A percentile compares a stretch with the other conserved stretches of the same genome.
Conservation (phyloP, 805 yeast genomes). For the Cyberlindnera mycetangii region DNA sequence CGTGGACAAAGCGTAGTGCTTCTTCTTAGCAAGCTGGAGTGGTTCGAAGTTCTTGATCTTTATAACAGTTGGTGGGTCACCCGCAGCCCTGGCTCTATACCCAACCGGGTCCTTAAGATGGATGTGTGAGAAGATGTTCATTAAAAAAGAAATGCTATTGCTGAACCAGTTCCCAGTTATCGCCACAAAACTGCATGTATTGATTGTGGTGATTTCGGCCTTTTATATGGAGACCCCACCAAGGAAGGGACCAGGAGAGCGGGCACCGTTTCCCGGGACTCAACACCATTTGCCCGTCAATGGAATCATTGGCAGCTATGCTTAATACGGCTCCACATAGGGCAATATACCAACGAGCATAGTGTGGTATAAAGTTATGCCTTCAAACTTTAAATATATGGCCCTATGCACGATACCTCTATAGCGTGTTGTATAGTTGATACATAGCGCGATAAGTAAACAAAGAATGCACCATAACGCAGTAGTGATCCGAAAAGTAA, state of each 20-base stretch:
- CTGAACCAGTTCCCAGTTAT: no score
- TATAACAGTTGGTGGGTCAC: constrained; percentile 24
- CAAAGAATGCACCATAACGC: neutral
- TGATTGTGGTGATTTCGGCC: no score
- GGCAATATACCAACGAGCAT: neutral
- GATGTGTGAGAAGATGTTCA: constrained; percentile 13
- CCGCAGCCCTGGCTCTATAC: neutral
- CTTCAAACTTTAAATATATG: neutral
- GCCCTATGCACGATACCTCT: neutral
- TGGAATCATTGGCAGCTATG: no score
- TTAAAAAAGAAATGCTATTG: no score
- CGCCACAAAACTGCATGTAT: no score
- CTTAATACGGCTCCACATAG: constrained; percentile 3
- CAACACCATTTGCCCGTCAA: no score
- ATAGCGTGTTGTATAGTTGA: neutral
- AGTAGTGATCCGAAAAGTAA: neutral
- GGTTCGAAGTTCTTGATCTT: constrained; percentile 22
- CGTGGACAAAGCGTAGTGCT: constrained; percentile 19
- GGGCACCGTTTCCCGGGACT: no score
- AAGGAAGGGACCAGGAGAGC: no score
- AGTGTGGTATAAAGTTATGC: neutral
- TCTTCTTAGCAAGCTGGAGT: constrained; percentile 28
- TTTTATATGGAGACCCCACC: no score
- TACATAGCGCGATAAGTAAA: neutral
- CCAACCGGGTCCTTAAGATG: constrained; percentile 4